phyloP scores from a whole-genome alignment of 129 eudicot species.

The Kitagawia praeruptora region DNA sequence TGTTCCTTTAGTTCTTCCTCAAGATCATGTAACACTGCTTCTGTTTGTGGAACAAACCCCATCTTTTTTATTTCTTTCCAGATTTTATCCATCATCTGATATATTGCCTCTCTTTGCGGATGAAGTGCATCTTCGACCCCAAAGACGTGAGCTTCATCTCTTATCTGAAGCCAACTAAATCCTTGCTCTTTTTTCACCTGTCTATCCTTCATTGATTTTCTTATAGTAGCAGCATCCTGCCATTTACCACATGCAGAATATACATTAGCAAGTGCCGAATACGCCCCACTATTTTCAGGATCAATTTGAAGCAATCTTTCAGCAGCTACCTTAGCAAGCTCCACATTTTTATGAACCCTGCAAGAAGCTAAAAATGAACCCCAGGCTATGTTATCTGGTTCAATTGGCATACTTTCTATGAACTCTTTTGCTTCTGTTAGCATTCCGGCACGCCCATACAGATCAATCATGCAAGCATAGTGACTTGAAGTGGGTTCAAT shows the following conservation, averaged over 20 bases:
- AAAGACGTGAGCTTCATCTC: slow-evolving; percentile 53
- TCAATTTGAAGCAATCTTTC: slow-evolving; percentile 51
- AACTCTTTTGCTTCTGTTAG: slow-evolving; percentile 57
- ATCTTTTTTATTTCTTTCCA: slow-evolving; percentile 75
- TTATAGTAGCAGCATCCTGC: slow-evolving; percentile 64
- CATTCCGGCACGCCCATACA: slow-evolving; percentile 71
- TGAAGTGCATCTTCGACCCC: slow-evolving; percentile 76
- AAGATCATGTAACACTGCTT: slow-evolving; percentile 72
- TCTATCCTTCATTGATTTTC: slow-evolving; percentile 64
- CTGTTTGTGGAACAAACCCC: slow-evolving; percentile 65
- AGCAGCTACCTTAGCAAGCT: slow-evolving; percentile 61
- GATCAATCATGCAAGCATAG: slow-evolving; percentile 72
- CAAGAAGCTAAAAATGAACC: slow-evolving; percentile 77
- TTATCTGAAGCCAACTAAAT: slow-evolving; percentile 69
- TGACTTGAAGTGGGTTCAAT: slow-evolving; percentile 72
- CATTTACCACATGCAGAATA: slow-evolving; percentile 78
- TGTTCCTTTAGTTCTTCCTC: slow-evolving; percentile 76
- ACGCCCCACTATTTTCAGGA: slow-evolving; percentile 80
- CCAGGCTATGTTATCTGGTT: slow-evolving; percentile 74
- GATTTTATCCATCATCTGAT: slow-evolving; percentile 48
- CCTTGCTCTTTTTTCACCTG: slow-evolving; percentile 86
- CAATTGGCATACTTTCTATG: slow-evolving; percentile 61
- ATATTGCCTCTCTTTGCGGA: slow-evolving; percentile 57
- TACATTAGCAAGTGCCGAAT: slow-evolving; percentile 64
- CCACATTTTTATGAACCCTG: slow-evolving; percentile 58